phyloP scores from a whole-genome alignment of 208 protist genomes.

The Naegleria lovaniensis region DNA sequence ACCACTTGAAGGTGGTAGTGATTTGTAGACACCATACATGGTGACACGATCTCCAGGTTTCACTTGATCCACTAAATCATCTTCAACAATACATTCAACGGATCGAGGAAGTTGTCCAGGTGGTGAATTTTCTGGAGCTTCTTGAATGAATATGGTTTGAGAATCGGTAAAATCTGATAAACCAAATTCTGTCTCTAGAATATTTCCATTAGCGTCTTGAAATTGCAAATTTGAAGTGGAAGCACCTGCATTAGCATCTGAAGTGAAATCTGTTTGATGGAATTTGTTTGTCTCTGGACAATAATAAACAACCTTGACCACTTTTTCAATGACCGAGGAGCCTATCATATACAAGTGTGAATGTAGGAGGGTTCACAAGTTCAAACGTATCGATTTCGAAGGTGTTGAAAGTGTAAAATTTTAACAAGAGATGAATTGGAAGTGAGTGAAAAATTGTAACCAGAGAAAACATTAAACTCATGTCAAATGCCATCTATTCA shows the following conservation, averaged over 20 bases:
- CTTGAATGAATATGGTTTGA: constrained; percentile 89
- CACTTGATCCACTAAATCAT: constrained; percentile 93
- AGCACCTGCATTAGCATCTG: constrained; percentile 72
- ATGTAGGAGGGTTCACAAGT: too few relatives aligned
- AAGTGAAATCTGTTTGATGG: constrained; percentile 70
- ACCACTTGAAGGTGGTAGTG: constrained; percentile 39
- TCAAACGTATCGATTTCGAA: too few relatives aligned
- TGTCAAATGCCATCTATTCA: too few relatives aligned
- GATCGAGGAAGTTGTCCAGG: constrained; percentile 95
- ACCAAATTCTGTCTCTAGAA: constrained; percentile 92
- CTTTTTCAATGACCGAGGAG: constrained; percentile 65
- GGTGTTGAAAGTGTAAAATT: background rate
- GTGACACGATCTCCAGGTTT: constrained; percentile 92
- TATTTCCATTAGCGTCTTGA: constrained; percentile 88
- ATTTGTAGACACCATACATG: constrained; percentile 86
- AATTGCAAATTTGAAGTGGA: constrained; percentile 72
- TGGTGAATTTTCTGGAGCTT: constrained; percentile 94
- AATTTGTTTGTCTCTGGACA: constrained; percentile 80
- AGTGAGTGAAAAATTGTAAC: too few relatives aligned
- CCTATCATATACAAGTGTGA: constrained; percentile 32
- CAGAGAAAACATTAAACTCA: too few relatives aligned
- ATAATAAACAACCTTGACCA: constrained; percentile 89
- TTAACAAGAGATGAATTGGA: background rate
- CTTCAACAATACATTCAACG: constrained; percentile 90
- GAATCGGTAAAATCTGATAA: constrained; percentile 92